These are phyloP conservation scores for Puccinia horiana DNA, from an alignment of 1,284 basidiomycete genomes.

Conservation along the genomic window DNA sequence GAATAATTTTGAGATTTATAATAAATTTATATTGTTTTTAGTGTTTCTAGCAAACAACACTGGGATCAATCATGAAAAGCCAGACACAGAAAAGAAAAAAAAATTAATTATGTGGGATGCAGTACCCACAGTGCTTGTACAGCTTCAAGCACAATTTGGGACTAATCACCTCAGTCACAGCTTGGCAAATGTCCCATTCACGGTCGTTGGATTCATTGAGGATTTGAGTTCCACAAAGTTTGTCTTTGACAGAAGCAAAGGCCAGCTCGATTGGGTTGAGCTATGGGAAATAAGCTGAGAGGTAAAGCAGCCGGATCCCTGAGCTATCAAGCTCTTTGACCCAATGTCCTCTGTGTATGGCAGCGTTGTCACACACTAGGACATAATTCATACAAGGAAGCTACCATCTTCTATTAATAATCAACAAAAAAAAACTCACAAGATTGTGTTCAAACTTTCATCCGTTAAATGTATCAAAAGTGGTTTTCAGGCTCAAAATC, in stretches of 20 bases:
- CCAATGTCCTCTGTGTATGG: background rate
- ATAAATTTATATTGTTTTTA: too few species aligned
- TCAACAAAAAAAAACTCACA: background rate
- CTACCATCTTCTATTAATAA: background rate
- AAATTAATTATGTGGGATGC: too few species aligned
- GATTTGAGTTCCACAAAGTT: too few species aligned
- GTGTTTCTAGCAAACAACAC: too few species aligned
- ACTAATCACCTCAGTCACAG: too few species aligned
- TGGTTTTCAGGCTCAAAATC: background rate
- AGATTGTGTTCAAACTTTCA: background rate
- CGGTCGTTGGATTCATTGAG: too few species aligned
- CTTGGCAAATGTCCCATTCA: too few species aligned
- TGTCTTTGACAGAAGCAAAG: background rate
- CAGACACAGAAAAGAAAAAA: too few species aligned
- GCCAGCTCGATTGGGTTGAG: constrained; percentile 27
- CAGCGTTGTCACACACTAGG: background rate
- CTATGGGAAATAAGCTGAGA: constrained; percentile 15
- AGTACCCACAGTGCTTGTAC: too few species aligned
- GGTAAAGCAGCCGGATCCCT: background rate
- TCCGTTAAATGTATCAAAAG: background rate
- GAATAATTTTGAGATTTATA: too few species aligned
- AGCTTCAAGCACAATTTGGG: too few species aligned
- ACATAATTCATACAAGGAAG: background rate
- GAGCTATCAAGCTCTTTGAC: background rate
- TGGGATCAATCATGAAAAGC: too few species aligned